Percentiles rank a stretch among this genome's conserved stretches.
These are phyloP conservation scores for Globisporangium sylvaticum DNA, from an alignment of 352 stramenopile genomes.

Conservation along the genomic window DNA sequence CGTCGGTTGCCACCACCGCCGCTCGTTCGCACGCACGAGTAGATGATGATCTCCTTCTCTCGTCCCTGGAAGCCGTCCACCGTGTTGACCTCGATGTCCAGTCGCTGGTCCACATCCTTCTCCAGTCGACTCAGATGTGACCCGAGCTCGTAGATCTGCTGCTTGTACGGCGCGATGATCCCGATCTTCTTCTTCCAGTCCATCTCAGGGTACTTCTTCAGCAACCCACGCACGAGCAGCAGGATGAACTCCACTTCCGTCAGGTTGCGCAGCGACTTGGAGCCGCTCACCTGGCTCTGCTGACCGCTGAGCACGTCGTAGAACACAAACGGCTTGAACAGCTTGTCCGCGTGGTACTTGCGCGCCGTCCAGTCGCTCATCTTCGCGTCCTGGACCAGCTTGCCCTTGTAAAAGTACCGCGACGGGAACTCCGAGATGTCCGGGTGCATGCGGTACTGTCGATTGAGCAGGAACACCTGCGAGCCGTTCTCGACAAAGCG, in stretches of 20 bases:
- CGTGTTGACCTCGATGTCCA: slow-evolving; percentile 89
- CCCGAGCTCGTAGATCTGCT: slow-evolving; percentile 92
- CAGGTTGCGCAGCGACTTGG: slow-evolving; percentile 74
- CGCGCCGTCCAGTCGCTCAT: slow-evolving; percentile 77
- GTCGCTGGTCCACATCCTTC: slow-evolving; percentile 30
- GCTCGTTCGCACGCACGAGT: slow-evolving; percentile 96
- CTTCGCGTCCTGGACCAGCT: slow-evolving; percentile 83
- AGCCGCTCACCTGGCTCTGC: slow-evolving; percentile 69
- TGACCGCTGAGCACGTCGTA: slow-evolving; percentile 50
- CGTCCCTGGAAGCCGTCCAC: slow-evolving; percentile 98
- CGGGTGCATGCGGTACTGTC: slow-evolving; percentile 98
- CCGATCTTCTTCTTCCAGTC: slow-evolving; percentile 91
- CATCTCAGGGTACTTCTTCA: slow-evolving; percentile 67
- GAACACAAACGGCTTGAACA: slow-evolving; percentile 65
- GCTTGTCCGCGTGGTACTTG: slow-evolving; percentile 41
- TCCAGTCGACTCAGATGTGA: slow-evolving; percentile 64
- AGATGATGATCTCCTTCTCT: slow-evolving; percentile 97
- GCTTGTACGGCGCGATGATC: slow-evolving; percentile 98
- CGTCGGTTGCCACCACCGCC: slow-evolving; percentile 40
- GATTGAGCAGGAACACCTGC: slow-evolving; percentile 86
- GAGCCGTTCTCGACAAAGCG: slow-evolving; percentile 86
- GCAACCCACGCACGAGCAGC: slow-evolving; percentile 89
- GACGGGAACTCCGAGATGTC: slow-evolving; percentile 95
- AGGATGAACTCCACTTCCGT: slow-evolving; percentile 74
- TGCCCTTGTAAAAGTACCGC: slow-evolving; percentile 91